Evolutionary conservation across 805 yeast species (phyloP), one percentile per base, ranked within the genome.

Genomic region (Saccharomycopsis oosterbeekiorum): DNA sequence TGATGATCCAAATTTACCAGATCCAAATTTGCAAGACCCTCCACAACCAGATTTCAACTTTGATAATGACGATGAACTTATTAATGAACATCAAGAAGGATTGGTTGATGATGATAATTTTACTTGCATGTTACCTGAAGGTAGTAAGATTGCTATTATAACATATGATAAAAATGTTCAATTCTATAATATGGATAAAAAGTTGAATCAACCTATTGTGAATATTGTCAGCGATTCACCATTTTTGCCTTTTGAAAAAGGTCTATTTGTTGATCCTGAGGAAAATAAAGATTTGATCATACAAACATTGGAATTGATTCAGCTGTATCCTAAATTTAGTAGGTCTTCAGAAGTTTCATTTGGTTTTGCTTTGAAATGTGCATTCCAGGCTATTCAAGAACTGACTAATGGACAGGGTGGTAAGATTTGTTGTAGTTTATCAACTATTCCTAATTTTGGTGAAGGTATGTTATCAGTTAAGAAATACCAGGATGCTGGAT

Each of bases 401-500:
- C 79, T 78, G 40, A 70, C 76, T 6, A 67, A 67, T 2, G 70
- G 74, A 1, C 96, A 94, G 9, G 94, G 94, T 64, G 99, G 98
- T 63, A 88, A 92, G 67, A 84, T 93, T 40, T 80, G 86, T 24
- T 80, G 88, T 0, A 71, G 88, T 3, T 73, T 92, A 51, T 79
- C 89, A 1, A 74, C 84, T 1, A 71, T 90, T 47, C 97, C 99
- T 6, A 80, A 89, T 0, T 79, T 84, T 79, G 97, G 96, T 0
- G 91, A 92, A 6, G 98, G 99, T 37, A 90, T 85, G 65, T 78
- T 80, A 74, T 93, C 78, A 59, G 91, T 78, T 51, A 82, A 84
- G 66, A 82, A 80, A 70, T 59, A 59, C 17, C 51, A 63, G 21
- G 62, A 59, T 39, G 19, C 56, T 17, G 56, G 58, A 12, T 36